These are phyloP conservation scores for Draba incana DNA, from an alignment of 345 rosid genomes.

Conservation along the genomic window DNA sequence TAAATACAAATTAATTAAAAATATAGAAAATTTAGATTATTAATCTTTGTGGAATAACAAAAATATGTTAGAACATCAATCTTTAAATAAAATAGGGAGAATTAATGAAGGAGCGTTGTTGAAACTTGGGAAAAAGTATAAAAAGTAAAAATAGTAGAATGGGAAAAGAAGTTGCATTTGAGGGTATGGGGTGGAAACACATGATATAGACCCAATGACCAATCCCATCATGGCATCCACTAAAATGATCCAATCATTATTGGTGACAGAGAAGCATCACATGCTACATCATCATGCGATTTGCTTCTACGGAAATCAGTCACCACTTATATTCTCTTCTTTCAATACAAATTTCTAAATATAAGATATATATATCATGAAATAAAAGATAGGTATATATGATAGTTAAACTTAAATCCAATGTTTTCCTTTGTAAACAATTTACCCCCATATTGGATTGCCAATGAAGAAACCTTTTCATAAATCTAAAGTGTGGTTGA, in stretches of 20 bases:
- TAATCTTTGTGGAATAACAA: too few relatives aligned
- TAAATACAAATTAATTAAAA: too few relatives aligned
- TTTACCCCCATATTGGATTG: too few relatives aligned
- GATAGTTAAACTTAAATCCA: not conserved
- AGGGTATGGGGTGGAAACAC: slow-evolving; percentile 25
- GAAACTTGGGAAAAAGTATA: slow-evolving; percentile 21
- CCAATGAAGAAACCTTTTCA: too few relatives aligned
- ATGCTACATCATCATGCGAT: slow-evolving; percentile 38
- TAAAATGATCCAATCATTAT: slow-evolving; percentile 36
- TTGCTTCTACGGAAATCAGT: slow-evolving; percentile 39
- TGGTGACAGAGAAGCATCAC: slow-evolving; percentile 44
- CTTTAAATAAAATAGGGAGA: too few relatives aligned
- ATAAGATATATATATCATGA: too few relatives aligned
- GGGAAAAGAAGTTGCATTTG: not conserved
- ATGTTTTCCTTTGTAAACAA: too few relatives aligned
- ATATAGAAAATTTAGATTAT: too few relatives aligned
- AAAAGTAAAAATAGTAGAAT: not conserved
- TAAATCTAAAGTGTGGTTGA: too few relatives aligned
- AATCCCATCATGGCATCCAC: slow-evolving; percentile 41
- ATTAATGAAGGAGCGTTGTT: slow-evolving; percentile 16
- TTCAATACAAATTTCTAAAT: not conserved
- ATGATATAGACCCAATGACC: slow-evolving; percentile 19
- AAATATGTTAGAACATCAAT: too few relatives aligned
- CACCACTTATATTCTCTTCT: slow-evolving; percentile 30
- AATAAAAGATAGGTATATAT: too few relatives aligned